Conservation (phyloP, 164 flowering plant genomes). For the Aristolochia californica region DNA sequence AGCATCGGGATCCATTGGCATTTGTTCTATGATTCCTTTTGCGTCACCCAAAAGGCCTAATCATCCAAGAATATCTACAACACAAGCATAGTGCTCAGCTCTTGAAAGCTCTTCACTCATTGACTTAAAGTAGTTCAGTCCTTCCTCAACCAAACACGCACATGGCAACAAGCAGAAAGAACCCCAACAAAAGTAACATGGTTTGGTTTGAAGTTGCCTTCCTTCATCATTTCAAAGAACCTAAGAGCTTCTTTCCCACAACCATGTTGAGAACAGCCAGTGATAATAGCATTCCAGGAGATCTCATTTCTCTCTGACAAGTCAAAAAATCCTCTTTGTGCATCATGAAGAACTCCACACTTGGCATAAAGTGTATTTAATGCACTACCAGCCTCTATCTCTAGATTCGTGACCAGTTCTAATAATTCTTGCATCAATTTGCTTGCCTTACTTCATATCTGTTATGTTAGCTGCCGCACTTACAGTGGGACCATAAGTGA, state of each 20-base stretch:
- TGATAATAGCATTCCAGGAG: constrained; percentile 29
- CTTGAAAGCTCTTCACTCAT: constrained; percentile 18
- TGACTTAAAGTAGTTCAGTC: constrained; percentile 22
- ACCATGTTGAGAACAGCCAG: constrained; percentile 28
- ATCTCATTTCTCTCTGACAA: constrained; percentile 21
- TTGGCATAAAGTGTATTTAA: constrained; percentile 21
- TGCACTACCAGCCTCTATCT: constrained; percentile 19
- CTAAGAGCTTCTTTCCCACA: constrained; percentile 18
- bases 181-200: constrained; percentile 26
- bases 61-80: constrained; percentile 28
- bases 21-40: constrained; percentile 18
- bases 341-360: constrained; percentile 22
- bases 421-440: constrained; percentile 18
- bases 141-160: constrained; percentile 23
- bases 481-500: constrained; percentile 16
- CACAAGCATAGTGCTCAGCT: constrained; percentile 25
- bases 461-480: constrained; percentile 25
- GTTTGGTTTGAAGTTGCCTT: constrained; percentile 13
- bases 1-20: constrained; percentile 24
- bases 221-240: constrained; percentile 24
- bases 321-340: constrained; percentile 10
- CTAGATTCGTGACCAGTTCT: constrained; percentile 18
- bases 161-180: constrained; percentile 31
- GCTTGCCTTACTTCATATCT: constrained; percentile 22
- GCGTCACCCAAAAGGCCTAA: constrained; percentile 19